Base-by-base conservation (phyloP, 768 basidiomycete genomes). In the Termitomyces titanicus region DNA sequence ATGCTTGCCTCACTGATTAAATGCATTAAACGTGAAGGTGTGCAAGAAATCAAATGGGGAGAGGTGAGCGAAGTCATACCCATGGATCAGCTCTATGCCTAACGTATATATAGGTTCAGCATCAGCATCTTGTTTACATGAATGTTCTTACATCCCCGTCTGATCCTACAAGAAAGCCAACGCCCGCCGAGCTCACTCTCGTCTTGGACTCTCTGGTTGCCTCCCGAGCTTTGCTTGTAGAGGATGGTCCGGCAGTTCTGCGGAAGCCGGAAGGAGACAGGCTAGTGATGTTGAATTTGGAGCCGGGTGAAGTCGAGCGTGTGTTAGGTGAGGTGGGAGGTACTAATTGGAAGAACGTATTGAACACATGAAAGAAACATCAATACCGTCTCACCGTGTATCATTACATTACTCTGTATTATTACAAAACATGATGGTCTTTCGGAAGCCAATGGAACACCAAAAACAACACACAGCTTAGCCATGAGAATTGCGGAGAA, bases 41-140 rank as follows among this genome's bases (percentile, higher is more conserved):
- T 98, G 0, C 87, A 92, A 50, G 92, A 94, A 72, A 86, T 98
- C 46, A 83, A 83, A 62, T 94, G 90, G 90, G 79, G 80, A 25
- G 88, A 92, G 59, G 89, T 94, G 51, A 57, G 80, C 72, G 20
- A 29, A 18, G 22, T 45, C 13, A 24, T 25, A 5, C 13, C 18
- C n/a, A 35, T 25, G 18, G 47, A 22, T 34, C 2, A n/a, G 3
- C 9, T 25, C n/a, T 25, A 17, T 33, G 39, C 24, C 20, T 22
- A 44, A 40, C 24, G 31, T 8, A 25, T 3, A 20, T 27, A 7
- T 51, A 54, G 90, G 77, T 95, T 39, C 79, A 84, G 55, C 76
- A 85, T 51, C 93, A 96, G 65, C 91, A 94, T 64, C 66, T 84
- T 27, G 79, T 81, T 7, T 89, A 93, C 58, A 77, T 84, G 47